Percentiles rank a stretch among this genome's conserved stretches.
Conservation (phyloP, 78 protist genomes). For the Dictyostelium capitatum region DNA sequence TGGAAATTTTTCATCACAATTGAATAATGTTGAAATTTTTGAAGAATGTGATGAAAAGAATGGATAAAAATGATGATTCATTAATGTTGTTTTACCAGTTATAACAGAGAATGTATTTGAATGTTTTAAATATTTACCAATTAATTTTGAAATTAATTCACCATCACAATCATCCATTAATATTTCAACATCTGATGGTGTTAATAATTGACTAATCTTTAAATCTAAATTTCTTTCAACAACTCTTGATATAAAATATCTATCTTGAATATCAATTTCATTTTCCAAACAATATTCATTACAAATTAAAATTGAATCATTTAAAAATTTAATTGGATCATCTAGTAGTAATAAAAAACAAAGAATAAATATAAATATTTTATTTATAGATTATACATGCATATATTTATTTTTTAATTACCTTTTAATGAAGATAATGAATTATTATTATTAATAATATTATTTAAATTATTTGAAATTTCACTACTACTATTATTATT, state of each 20-base stretch:
- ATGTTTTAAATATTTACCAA: neutral
- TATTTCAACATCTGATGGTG: conserved; percentile 2
- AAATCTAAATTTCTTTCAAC: conserved; percentile 22
- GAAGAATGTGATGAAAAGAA: neutral
- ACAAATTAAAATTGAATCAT: neutral
- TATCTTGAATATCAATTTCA: neutral
- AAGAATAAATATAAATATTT: neutral
- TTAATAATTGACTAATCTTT: neutral
- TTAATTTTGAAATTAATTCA: no score
- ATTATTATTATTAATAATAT: neutral
- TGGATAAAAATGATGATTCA: conserved; percentile 57
- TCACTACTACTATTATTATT: neutral
- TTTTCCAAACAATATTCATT: neutral
- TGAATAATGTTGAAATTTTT: neutral
- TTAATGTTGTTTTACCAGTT: conserved; percentile 30
- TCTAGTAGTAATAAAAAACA: neutral
- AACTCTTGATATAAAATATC: neutral
- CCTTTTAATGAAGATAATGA: neutral
- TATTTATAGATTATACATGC: neutral
- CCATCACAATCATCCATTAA: neutral
- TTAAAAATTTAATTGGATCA: neutral
- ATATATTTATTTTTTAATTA: neutral
- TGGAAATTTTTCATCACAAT: neutral
- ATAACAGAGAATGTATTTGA: conserved; percentile 18
- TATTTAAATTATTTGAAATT: neutral